These are phyloP conservation scores for Sporormia fimetaria DNA, from an alignment of 495 filamentous ascomycete genomes.

Conservation along the genomic window DNA sequence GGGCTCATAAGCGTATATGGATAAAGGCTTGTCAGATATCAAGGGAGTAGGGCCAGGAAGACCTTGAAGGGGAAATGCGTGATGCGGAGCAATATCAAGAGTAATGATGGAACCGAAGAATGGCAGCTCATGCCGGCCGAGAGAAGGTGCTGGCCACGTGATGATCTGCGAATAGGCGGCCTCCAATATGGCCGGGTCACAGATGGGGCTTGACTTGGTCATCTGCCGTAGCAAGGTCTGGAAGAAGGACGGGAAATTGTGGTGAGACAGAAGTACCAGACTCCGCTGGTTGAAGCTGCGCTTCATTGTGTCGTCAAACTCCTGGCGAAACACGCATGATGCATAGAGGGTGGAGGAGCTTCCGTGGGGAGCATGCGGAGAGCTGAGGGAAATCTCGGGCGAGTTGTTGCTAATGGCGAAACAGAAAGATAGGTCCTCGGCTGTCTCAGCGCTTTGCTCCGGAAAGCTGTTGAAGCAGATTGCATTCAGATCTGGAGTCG, in stretches of 20 bases:
- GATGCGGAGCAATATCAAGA: slow-evolving; percentile 30
- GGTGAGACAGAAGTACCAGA: slow-evolving; percentile 27
- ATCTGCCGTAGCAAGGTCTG: slow-evolving; percentile 23
- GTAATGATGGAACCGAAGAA: slow-evolving; percentile 27
- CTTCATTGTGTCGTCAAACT: slow-evolving; percentile 28
- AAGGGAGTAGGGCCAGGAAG: slow-evolving; percentile 14
- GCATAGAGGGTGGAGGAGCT: slow-evolving; percentile 24
- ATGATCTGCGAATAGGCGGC: slow-evolving; percentile 26
- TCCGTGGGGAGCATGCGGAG: slow-evolving; percentile 26
- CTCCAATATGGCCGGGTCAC: slow-evolving; percentile 25
- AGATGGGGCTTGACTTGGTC: slow-evolving; percentile 23
- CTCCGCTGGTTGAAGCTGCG: slow-evolving; percentile 29
- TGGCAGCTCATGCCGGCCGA: slow-evolving; percentile 25
- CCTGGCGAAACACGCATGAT: slow-evolving; percentile 29
- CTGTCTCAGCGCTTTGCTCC: slow-evolving; percentile 28
- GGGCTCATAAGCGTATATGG: slow-evolving; percentile 29
- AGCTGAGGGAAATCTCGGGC: slow-evolving; percentile 21
- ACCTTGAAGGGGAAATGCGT: slow-evolving; percentile 30
- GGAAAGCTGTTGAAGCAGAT: slow-evolving; percentile 34
- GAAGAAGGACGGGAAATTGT: slow-evolving; percentile 29
- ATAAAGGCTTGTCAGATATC: slow-evolving; percentile 12
- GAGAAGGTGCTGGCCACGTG: slow-evolving; percentile 26
- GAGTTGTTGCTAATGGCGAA: slow-evolving; percentile 31
- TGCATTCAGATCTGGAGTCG: slow-evolving; percentile 24
- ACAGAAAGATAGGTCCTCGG: slow-evolving; percentile 27